Evolutionary conservation across 805 yeast species (phyloP), one percentile per base, ranked within the genome.

Genomic region (Candida sanyiensis): DNA sequence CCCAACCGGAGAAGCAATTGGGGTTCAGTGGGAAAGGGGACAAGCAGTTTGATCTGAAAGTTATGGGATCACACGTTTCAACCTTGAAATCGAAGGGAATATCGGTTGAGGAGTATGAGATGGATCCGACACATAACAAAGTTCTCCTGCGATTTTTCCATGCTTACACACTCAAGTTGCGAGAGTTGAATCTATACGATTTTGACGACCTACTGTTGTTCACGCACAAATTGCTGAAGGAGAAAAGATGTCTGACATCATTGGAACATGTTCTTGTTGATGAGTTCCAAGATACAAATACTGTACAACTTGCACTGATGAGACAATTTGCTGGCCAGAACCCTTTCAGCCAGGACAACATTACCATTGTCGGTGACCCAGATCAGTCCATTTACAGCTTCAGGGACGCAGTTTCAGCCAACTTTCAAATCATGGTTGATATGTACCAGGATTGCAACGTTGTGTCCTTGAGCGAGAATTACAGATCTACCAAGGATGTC

Each of bases 351-450:
- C 67, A 66, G 26, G 56, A 76, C 44, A 80, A 80, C 42, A 71
- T 90, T 7, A 85, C 97, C 0, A 80, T 88, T 1, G 97, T 90
- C 2, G 98, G 98, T 1, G 98, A 90, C 55, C 96, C 96, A 0
- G 96, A 93, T 58, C 98, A 90, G 59, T 81, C 95, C 53, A 90
- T 90, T 17, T 90, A 93, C 57, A 87, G 82, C 0, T 90, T 90
- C 50, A 66, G 97, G 44, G 78, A 81, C 51, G 97, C 97, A 0
- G 77, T 77, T 25, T 67, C 81, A 1, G 62, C 66, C 13, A 88
- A 84, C 50, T 85, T 89, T 50, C 61, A 62, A 28, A 63, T 64
- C 11, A 76, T 87, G 84, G 58, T 62, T 28, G 47, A 53, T 2
- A 52, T 49, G 19, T 63, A 65, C 38, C 66, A 74, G 17, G 46